Base-by-base conservation (phyloP, 768 basidiomycete genomes). In the Infundibulicybe gibba region DNA sequence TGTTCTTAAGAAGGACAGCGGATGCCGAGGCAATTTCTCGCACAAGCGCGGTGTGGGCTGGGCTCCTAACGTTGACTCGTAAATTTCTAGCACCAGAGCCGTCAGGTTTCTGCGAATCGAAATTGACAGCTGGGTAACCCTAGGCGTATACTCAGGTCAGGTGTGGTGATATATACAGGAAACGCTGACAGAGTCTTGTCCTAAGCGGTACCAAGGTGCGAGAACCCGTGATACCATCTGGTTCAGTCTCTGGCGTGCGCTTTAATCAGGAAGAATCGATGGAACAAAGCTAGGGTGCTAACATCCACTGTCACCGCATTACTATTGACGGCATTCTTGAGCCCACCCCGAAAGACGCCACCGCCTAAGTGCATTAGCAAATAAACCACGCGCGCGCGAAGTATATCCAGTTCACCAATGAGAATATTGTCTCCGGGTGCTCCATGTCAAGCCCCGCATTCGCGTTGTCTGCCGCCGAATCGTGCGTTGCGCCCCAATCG, bases 1-100 rank as follows among this genome's bases (percentile, higher is more conserved):
- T 66, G 59, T 89, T 89, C 66, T 88, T 88, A 11, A 88, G 69
- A 31, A 90, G 61, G 15, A 88, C 83, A 1, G 81, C 79, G 0
- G 83, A 84, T 0, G 77, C 80, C 0, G 79, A 73, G 4, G 79
- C 87, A 25, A 90, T 82, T 50, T 86, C 77, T 19, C 73, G 71
- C 14, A 75, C 78, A 14, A 87, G 63, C 3, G 75, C 69, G 1
- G 73, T 77, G 53, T 79, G 77, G 0, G 56, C 67, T 11, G 56
- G 65, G 1, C 66, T 70, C 21, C 75, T 67, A 3, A 76, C 75
- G 15, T 68, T 66, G 3, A 77, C 68, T 19, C 62, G 56, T 12
- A 71, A 63, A 57, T 77, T 79, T 30, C 61, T 61, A 10, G 69
- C 32, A 1, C 74, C 75, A 10, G 72, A 69, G 4, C 75, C 74